Evolutionary conservation across 148 eudicot species (phyloP), one percentile per base, ranked within the genome.

Genomic region (Cornus controversa): DNA sequence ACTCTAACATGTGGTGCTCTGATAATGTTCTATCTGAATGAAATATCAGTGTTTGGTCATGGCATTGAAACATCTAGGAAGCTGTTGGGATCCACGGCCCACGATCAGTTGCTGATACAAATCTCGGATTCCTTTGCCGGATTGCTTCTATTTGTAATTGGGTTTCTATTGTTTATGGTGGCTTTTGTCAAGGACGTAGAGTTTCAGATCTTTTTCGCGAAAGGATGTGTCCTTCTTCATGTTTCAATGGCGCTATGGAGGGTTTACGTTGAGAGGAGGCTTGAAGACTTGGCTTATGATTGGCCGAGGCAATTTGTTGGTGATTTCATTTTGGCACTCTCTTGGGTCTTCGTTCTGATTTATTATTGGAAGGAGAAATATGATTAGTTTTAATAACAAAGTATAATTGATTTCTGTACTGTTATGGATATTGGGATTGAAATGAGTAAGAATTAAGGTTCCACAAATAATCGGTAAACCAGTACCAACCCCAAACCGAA

Each of bases 321-420:
- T 66, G 95, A 91, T 81, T 54, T 88, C 50, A 79, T 80, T 4
- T 79, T 91, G 76, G 90, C 88, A 1, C 72, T 89, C 36, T 91
- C 95, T 0, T 89, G 95, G 95, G 88, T 91, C 50, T 85, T 89
- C 82, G 89, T 89, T 58, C 84, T 88, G 42, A 82, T 88, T 18
- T 86, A 83, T 74, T 82, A 90, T 2, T 91, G 95, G 93, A 84
- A 76, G 74, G 95, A 91, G 80, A 88, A 89, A 77, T 91, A 89
- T 79, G 95, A 91, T 86, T 91, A 79, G 69, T 24, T 3, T n/a
- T 4, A 42, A 5, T 2, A 13, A 18, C 2, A 20, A 20, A 11
- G 24, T 53, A 10, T 25, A 29, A 54, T 71, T 71, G 63, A 71
- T 25, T 50, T n/a, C 50, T 13, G 71, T 10, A 45, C 26, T 71